Conservation (phyloP, 1,284 basidiomycete genomes). For the Psilocybe mexicana region DNA sequence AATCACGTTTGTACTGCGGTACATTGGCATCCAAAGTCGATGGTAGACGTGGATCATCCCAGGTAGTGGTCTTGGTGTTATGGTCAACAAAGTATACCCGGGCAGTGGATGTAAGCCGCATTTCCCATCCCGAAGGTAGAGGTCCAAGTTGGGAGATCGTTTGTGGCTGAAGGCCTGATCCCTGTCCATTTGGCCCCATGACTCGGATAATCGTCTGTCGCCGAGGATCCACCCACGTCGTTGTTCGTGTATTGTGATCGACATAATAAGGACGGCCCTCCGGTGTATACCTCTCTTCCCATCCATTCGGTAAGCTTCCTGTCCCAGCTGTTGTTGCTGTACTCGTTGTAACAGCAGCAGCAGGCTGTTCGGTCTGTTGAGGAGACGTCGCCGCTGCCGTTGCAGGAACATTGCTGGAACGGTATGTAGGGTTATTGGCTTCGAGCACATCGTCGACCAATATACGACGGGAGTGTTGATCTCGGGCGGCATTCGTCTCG, state of each 20-base stretch:
- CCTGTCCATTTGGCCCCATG: conserved; percentile 85
- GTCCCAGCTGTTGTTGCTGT: conserved; percentile 74
- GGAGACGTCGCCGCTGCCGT: conserved; percentile 34
- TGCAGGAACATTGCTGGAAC: conserved; percentile 36
- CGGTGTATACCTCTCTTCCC: conserved; percentile 95
- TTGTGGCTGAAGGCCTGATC: conserved; percentile 81
- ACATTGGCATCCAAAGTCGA: conserved; percentile 86
- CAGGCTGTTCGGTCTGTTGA: conserved; percentile 32
- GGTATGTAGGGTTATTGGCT: conserved; percentile 46
- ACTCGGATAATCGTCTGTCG: conserved; percentile 89
- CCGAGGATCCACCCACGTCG: conserved; percentile 94
- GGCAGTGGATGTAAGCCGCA: conserved; percentile 92
- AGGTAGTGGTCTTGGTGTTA: conserved; percentile 97
- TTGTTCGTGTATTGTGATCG: conserved; percentile 92
- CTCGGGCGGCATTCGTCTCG: conserved; percentile 72
- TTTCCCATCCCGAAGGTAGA: conserved; percentile 94
- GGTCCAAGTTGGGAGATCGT: conserved; percentile 91
- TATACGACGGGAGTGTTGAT: conserved; percentile 76
- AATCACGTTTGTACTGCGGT: conserved; percentile 97
- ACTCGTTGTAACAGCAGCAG: conserved; percentile 51
- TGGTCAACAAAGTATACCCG: conserved; percentile 97
- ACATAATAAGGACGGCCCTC: conserved; percentile 95
- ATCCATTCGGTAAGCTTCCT: conserved; percentile 86
- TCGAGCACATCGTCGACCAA: conserved; percentile 82
- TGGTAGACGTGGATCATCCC: conserved; percentile 93